Base-by-base conservation (phyloP, 2,329 filamentous ascomycete genomes). In the Aspergillus piperis region DNA sequence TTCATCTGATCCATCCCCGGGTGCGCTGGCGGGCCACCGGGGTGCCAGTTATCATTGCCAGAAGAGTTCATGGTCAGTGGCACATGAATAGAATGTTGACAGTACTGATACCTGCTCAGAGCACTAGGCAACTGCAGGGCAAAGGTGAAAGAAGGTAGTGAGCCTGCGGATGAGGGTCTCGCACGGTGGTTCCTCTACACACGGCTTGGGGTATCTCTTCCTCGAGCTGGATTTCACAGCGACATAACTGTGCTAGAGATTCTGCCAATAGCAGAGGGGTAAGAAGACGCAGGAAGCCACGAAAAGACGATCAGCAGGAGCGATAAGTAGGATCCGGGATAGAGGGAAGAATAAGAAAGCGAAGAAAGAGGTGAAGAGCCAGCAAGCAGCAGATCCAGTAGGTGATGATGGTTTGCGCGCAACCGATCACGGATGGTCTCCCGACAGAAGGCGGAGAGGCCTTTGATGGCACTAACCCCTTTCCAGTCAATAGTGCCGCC, bases 1-100 rank as follows among this genome's bases (percentile, higher is more conserved):
- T 68, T 77, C 71, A 77, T 72, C 64, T 73, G 77, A 62, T 76
- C 78, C 72, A 76, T 78, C 65, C 73, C 73, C 68, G 74, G 73
- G 69, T 78, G 77, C 62, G 75, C 71, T 61, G 75, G 76, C 52
- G 74, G 74, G 57, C 75, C 75, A 69, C 73, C 73, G 54, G 73
- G 73, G 68, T 78, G 76, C 77, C 77, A 79, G 60, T 70, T 75
- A 73, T 78, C 76, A 66, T 74, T 77, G 63, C 75, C 76, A 66
- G 76, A 69, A 51, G 71, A 70, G 66, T 79, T 79, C 77, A 79
- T 79, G 62, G 60, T 73, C 59, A 64, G 54, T 58, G 59, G 41
- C 68, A 69, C 71, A 52, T 49, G 51, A 59, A 68, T 69, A 49
- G 39, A 39, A 54, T 47, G 25, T 42, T 48, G 57, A 54, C 19